A percentile compares a stretch with the other conserved stretches of the same genome.
phyloP scores from a whole-genome alignment of 345 rosid genomes.

The Fremontodendron californicum region DNA sequence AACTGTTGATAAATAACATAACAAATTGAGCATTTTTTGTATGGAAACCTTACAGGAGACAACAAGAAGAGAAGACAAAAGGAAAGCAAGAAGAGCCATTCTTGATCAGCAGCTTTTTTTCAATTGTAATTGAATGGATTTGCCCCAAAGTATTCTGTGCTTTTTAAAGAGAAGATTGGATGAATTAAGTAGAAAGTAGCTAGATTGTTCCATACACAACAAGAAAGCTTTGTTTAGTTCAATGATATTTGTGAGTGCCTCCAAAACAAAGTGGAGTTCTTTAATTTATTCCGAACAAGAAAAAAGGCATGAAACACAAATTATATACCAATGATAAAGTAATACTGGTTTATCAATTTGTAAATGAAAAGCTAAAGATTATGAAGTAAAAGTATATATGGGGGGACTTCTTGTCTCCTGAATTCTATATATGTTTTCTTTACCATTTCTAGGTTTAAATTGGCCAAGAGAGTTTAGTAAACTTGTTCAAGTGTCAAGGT shows the following conservation, averaged over 20 bases:
- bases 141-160: not conserved
- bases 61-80: not conserved
- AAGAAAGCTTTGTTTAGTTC: not conserved
- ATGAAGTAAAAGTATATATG: not conserved
- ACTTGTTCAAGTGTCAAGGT: too few relatives aligned
- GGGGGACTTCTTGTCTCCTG: not conserved
- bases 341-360: not conserved
- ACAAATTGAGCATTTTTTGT: not conserved
- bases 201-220: not conserved
- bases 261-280: slow-evolving; percentile 1
- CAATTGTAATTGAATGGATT: not conserved
- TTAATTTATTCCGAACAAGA: not conserved
- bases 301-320: not conserved
- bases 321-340: not conserved
- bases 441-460: not conserved
- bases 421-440: not conserved
- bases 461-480: not conserved
- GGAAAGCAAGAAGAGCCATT: slow-evolving; percentile 1
- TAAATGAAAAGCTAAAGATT: slow-evolving; percentile 5
- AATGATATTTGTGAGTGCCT: not conserved
- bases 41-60: not conserved
- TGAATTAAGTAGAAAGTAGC: slow-evolving; percentile 1
- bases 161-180: not conserved
- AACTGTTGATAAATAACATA: not conserved
- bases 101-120: not conserved